phyloP scores from a whole-genome alignment of 129 eudicot species.

The Pulicaria dysenterica region DNA sequence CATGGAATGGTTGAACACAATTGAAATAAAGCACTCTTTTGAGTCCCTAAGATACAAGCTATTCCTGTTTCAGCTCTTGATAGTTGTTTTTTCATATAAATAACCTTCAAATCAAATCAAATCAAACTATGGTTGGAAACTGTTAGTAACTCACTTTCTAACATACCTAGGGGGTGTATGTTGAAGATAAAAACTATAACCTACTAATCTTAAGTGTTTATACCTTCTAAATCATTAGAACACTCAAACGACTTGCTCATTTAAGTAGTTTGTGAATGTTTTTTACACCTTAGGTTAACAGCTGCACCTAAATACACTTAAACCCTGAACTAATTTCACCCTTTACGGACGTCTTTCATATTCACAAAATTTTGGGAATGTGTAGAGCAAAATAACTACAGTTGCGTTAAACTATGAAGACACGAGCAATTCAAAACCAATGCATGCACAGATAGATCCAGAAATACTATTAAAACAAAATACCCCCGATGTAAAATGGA shows the following conservation, averaged over 20 bases:
- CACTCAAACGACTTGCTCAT: no score
- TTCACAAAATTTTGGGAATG: neutral
- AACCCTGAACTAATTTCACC: conserved; percentile 19
- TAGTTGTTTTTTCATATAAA: no score
- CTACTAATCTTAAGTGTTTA: no score
- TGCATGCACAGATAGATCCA: conserved; percentile 36
- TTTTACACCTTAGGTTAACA: neutral
- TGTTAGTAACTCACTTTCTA: neutral
- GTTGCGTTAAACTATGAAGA: neutral
- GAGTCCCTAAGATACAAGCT: no score
- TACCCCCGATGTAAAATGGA: neutral
- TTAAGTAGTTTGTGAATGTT: no score
- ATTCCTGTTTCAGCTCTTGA: no score
- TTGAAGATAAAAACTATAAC: no score
- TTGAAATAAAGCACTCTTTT: no score
- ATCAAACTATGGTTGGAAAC: neutral
- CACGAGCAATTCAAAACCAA: neutral
- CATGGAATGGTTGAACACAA: no score
- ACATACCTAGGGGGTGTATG: neutral
- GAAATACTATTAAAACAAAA: neutral
- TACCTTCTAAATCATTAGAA: no score
- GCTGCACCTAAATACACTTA: conserved; percentile 11
- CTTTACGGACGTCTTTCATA: neutral
- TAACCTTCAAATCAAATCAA: conserved; percentile 17
- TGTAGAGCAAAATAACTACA: neutral